Evolutionary conservation across 2,329 filamentous ascomycete species (phyloP), one percentile per base, ranked within the genome.

Genomic region (Clonostachys rosea): DNA sequence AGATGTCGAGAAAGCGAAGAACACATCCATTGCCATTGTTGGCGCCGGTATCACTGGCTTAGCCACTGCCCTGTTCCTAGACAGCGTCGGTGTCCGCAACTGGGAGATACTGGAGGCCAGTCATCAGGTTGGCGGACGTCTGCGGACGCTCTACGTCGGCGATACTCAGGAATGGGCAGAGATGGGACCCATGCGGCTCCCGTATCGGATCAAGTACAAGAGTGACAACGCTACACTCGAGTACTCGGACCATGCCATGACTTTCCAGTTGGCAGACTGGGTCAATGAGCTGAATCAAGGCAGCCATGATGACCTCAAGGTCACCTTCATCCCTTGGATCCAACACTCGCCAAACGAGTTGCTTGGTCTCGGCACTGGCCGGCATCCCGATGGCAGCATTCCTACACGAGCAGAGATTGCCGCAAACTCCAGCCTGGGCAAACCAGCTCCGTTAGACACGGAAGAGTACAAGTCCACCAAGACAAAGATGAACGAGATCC

Each of bases 291-390:
- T 70, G 52, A 73, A 72, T 49, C 36, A n/a, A 39, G 36, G 17
- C 36, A 48, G 49, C 9, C 50, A 62, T 30, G 53, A 63, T 6
- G 46, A 12, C 53, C 70, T 5, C 55, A 59, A 12, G 60, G 24
- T 84, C 44, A 76, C 81, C 46, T 84, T 84, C 56, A 84, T 84
- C 54, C 73, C 75, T 3, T 85, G 79, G 79, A 76, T 79, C 34
- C 79, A 84, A 57, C 68, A 59, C 45, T 75, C 64, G 47, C 56
- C 65, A 3, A 86, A 86, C 50, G 42, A 43, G 42, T 33, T 43
- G 20, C 20, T 20, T 13, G 42, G 18, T 3, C 30, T 20, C 5
- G 42, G 42, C 13, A 69, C 74, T 0, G 75, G 83, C 20, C 71
- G 74, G 44, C 60, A 78, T 13, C 68, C 73, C 3, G 69, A 75